Base-by-base conservation (phyloP, 148 eudicot genomes). In the Dianthus caryophyllus region DNA sequence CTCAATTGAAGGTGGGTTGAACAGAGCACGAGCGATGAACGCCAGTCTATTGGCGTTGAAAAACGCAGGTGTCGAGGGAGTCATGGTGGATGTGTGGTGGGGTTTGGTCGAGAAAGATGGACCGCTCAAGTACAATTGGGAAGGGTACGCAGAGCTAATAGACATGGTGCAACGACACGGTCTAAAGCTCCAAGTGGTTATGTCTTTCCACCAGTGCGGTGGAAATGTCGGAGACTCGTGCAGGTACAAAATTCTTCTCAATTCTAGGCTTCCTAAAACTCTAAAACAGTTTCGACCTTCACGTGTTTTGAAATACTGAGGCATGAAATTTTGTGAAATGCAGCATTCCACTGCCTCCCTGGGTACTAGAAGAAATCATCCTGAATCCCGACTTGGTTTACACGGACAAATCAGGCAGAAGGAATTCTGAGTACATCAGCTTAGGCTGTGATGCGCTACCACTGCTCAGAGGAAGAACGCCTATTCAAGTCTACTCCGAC, bases 11-110 rank as follows among this genome's bases (percentile, higher is more conserved):
- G 95, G 96, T 6, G 68, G 58, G 67, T 67, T 94, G 62, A 84
- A 82, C 74, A 94, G 84, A 70, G 79, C 96, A 10, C 70, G 81
- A 57, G 89, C 95, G 7, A 84, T 94, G 95, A 86, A 89, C 53
- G 98, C 96, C 36, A 94, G 98, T 71, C 86, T 94, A 77, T 86
- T 86, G 96, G 98, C 98, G 26, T 67, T 94, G 33, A 94, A 84
- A 66, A 84, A 70, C 58, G 96, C 95, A 3, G 98, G 98, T 18
- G 87, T 80, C 2, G 95, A 94, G 74, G 98, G 98, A 49, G 89
- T 94, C 66, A 94, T 94, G 98, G 96, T 90, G 0, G 98, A 94
- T 52, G 91, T 73, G 20, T 94, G 96, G 98, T 94, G 98, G 98
- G 98, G 98, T 17, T 73, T 94, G 73, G 91, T 94, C 26, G 98